Evolutionary conservation across 2,329 filamentous ascomycete species (phyloP).

Genomic region (Phaeosphaeriaceae sp.): DNA sequence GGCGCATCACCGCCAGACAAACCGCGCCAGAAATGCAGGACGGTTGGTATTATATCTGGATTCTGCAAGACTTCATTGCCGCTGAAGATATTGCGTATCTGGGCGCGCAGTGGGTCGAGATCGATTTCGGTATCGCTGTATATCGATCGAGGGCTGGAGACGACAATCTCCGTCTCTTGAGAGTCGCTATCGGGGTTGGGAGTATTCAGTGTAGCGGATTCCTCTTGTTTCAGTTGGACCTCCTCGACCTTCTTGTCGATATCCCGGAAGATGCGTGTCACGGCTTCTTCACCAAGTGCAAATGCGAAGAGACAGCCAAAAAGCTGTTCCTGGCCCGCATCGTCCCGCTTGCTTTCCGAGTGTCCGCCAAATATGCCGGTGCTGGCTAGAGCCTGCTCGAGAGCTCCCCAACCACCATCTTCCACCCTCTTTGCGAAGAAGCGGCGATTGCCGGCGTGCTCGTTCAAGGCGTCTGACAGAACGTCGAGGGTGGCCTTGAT

Average conservation of each 20-base stretch:
- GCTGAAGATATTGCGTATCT: slow-evolving; percentile 45
- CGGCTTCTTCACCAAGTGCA: slow-evolving; percentile 77
- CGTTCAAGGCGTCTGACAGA: slow-evolving; percentile 75
- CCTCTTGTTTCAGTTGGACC: slow-evolving; percentile 17
- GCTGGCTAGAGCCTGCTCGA: slow-evolving; percentile 75
- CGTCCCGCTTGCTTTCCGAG: slow-evolving; percentile 40
- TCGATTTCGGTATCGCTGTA: slow-evolving; percentile 37
- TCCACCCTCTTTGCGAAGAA: slow-evolving; percentile 83
- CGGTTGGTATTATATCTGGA: slow-evolving; percentile 48
- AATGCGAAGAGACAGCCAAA: slow-evolving; percentile 86
- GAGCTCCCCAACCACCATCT: slow-evolving; percentile 77
- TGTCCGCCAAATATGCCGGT: slow-evolving; percentile 59
- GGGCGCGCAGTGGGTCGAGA: slow-evolving; percentile 36
- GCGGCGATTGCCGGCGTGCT: slow-evolving; percentile 83
- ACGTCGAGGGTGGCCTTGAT: slow-evolving; percentile 76
- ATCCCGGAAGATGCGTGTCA: slow-evolving; percentile 70
- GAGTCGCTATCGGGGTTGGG: slow-evolving; percentile 2
- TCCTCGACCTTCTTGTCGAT: slow-evolving; percentile 39
- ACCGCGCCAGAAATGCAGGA: slow-evolving; percentile 49
- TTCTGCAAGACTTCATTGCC: slow-evolving; percentile 51
- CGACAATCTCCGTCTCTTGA: slow-evolving; percentile 27
- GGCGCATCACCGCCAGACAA: slow-evolving; percentile 41
- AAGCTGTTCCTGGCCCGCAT: slow-evolving; percentile 68
- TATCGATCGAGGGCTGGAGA: slow-evolving; percentile 34
- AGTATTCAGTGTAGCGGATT: slow-evolving; percentile 1